Base-by-base conservation (phyloP, 768 basidiomycete species). In the Phaeotremella skinneri region DNA sequence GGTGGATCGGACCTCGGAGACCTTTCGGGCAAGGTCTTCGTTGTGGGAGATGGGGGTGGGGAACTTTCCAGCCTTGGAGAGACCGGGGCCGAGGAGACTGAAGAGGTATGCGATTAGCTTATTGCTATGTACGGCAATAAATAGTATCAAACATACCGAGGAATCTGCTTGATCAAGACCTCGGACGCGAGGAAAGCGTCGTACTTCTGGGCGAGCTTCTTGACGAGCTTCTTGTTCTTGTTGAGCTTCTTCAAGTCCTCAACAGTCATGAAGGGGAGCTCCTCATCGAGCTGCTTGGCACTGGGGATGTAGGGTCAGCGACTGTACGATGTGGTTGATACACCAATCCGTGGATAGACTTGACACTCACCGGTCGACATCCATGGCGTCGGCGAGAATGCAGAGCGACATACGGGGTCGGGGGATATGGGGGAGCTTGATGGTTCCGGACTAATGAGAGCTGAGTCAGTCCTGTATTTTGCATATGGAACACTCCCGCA, bases 151-250 rank as follows among this genome's bases (percentile, higher is more conserved):
- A 60, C 67, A 43, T 31, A 62, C 67, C 67, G 94, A 68, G 96
- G 96, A 62, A 99, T 98, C 82, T 97, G 94, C 84, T 96, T 98
- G 84, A 99, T 97, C 69, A 99, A 84, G 61, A 90, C 81, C 79
- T 99, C 96, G 58, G 96, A 98, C 32, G 94, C 85, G 67, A 99
- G 82, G 87, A 99, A 99, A 59, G 94, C 92, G 72, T 99, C 93
- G 82, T 97, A 93, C 79, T 97, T 97, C 84, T 98, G 97, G 68
- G 94, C 94, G 70, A 98, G 89, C 83, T 96, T 96, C 85, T 98
- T 99, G 76, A 98, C 96, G 63, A 99, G 90, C 82, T 99, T 99
- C 84, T 99, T 98, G 85, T 98, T 99, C 83, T 96, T 94, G 87
- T 94, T 96, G 66, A 97, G 85, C 92, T 99, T 99, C 81, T 99